Conservation (phyloP, 768 basidiomycete genomes). For the Leccinum rimulosum region DNA sequence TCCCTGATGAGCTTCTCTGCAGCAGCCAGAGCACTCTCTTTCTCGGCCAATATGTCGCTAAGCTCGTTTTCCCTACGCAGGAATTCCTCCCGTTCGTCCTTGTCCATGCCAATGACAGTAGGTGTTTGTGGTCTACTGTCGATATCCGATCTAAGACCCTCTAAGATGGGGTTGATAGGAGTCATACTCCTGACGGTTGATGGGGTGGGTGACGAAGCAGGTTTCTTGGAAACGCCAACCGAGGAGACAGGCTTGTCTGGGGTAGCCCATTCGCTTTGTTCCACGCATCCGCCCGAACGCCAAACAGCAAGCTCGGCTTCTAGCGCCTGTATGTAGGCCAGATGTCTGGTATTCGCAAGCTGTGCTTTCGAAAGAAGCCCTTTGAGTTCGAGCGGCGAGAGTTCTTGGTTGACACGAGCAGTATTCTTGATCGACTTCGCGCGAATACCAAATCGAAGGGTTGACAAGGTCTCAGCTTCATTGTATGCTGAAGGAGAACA, state of each 20-base stretch:
- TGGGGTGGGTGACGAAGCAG: constrained; percentile 58
- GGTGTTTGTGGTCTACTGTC: constrained; percentile 92
- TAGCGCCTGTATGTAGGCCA: constrained; percentile 83
- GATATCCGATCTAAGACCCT: constrained; percentile 67
- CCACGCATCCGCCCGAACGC: constrained; percentile 84
- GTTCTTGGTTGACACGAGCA: constrained; percentile 96
- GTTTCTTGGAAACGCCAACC: constrained; percentile 45
- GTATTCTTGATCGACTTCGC: constrained; percentile 99
- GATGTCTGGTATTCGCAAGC: constrained; percentile 75
- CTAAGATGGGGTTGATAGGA: constrained; percentile 69
- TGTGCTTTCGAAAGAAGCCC: constrained; percentile 87
- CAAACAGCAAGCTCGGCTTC: constrained; percentile 91
- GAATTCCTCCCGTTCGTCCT: constrained; percentile 98
- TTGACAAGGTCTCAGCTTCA: constrained; percentile 92
- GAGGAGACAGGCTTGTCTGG: constrained; percentile 54
- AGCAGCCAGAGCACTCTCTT: constrained; percentile 73
- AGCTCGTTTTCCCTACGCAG: constrained; percentile 94
- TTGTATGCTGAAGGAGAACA: constrained; percentile 98
- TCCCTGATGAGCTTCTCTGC: constrained; percentile 88
- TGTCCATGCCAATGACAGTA: constrained; percentile 81
- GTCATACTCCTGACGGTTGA: constrained; percentile 70
- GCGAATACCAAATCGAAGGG: constrained; percentile 98
- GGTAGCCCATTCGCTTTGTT: constrained; percentile 77
- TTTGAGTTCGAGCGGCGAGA: constrained; percentile 95
- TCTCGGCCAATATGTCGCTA: constrained; percentile 89